Evolutionary conservation across 2,329 filamentous ascomycete species (phyloP), one percentile per base, ranked within the genome.

Genomic region (Neopestalotiopsis rosae): DNA sequence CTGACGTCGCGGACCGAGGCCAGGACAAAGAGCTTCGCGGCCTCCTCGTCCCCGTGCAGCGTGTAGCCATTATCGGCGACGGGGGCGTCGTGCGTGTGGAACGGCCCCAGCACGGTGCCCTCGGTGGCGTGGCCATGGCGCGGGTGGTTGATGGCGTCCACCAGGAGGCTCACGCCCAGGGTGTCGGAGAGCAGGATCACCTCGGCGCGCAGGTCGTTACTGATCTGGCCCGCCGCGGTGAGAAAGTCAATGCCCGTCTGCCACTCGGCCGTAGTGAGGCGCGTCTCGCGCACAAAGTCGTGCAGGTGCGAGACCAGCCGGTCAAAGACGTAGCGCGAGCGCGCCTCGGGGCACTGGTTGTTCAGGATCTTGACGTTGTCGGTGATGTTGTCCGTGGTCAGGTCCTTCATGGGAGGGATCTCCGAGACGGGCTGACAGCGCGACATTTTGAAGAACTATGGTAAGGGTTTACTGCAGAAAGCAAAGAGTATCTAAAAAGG

Each of bases 81-180:
- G 7, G 89, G 85, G 9, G 92, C 92, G 75, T 94, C 92, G 80
- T 94, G 91, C 1, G 91, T 94, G 83, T 95, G 92, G 84, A 95
- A 95, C 56, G 93, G 93, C 0, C 93, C 93, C 0, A 95, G 87
- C 12, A 95, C 92, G 0, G 92, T 94, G 69, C 93, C 92, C 79
- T 95, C 92, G 30, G 93, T 95, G 34, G 86, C 86, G 61, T 83
- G 79, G 0, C 88, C 77, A 0, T 92, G 92, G 78, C 94, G 95
- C 32, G 93, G 93, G 81, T 95, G 92, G 83, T 94, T 91, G 83
- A 95, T 94, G 74, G 86, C 88, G 82, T 95, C 93, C 72, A 95
- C 90, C 34, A 4, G 95, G 88, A 69, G 94, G 87, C 24, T 45
- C 95, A 88, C 49, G 93, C 93, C 24, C 95, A 87, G 58, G 94